Base-by-base conservation (phyloP, 2,329 filamentous ascomycete species). In the Cordyceps cicadae region DNA sequence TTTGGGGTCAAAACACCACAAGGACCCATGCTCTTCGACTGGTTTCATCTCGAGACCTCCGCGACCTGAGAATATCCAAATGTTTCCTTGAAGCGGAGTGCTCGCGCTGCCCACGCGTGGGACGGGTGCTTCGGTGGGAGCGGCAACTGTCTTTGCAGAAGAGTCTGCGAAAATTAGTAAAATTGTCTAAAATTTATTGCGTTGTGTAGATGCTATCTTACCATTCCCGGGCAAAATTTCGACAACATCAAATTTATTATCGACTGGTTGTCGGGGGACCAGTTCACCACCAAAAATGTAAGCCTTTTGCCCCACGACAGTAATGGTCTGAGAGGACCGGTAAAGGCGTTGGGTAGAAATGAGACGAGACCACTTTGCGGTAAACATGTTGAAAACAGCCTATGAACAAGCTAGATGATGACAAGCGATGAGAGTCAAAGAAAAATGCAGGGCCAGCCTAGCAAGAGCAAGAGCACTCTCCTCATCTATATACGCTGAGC, bases 61-160 rank as follows among this genome's bases (percentile, higher is more conserved):
- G 2, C 85, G 81, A 7, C 85, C 85, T 5, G 83, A 86, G 70
- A 87, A 88, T 41, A 87, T 55, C 65, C 84, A 87, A 24, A 87
- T 72, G 0, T 73, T 77, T 3, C 72, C 70, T 57, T 77, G 66
- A 7, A 85, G 62, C 0, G 72, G 69, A 0, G 79, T 71, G 5
- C 77, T 76, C 0, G 83, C 76, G 6, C 78, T 74, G 21, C 85
- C 85, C 1, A 88, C 83, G 0, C 85, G 78, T 0, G 84, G 77
- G 0, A 73, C 72, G 0, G 84, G 84, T 0, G 76, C 65, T 11
- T 62, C 43, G 0, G 57, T 8, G 3, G 67, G 48, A 9, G 64
- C 43, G 1, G 66, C 14, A 6, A 70, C 52, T 0, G 69, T 72
- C 26, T 61, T 37, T 3, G 52, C 45, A 17, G 43, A 19, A 9